These are phyloP conservation scores for Stagonosporopsis cucurbitacearum DNA, from an alignment of 2,329 filamentous ascomycete genomes.

Conservation along the genomic window DNA sequence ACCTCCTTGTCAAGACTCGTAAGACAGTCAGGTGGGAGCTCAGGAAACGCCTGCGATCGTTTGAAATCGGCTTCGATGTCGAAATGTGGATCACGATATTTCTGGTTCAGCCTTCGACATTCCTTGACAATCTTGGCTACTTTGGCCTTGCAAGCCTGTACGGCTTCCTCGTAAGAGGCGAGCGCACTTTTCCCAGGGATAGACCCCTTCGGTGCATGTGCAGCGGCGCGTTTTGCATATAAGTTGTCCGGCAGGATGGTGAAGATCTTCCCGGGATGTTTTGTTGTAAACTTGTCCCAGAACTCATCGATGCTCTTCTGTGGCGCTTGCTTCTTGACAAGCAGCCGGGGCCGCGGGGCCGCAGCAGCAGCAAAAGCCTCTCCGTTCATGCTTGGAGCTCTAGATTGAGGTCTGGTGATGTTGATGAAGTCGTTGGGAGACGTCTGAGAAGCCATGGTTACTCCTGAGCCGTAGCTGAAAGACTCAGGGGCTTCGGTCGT, in stretches of 20 bases:
- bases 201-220: constrained; percentile 59
- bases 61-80: constrained; percentile 81
- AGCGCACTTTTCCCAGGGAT: constrained; percentile 67
- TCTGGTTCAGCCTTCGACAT: constrained; percentile 80
- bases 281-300: constrained; percentile 73
- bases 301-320: constrained; percentile 75
- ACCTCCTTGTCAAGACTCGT: constrained; percentile 53
- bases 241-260: constrained; percentile 73
- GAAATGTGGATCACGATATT: constrained; percentile 86
- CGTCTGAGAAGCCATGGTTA: constrained; percentile 47
- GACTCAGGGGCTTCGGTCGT: constrained; percentile 26
- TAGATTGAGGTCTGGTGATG: constrained; percentile 45
- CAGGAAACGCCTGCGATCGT: constrained; percentile 41
- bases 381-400: constrained; percentile 46
- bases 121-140: constrained; percentile 65
- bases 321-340: constrained; percentile 60
- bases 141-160: constrained; percentile 68
- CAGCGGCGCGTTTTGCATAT: constrained; percentile 66
- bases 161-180: constrained; percentile 76
- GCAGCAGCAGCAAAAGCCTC: constrained; percentile 27
- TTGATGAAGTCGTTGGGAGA: constrained; percentile 48
- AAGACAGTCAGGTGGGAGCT: constrained; percentile 56
- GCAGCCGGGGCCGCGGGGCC: constrained; percentile 29
- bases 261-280: constrained; percentile 74
- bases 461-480: constrained; percentile 20